Evolutionary conservation across 2,329 filamentous ascomycete species (phyloP).

Genomic region (Diplodia seriata): DNA sequence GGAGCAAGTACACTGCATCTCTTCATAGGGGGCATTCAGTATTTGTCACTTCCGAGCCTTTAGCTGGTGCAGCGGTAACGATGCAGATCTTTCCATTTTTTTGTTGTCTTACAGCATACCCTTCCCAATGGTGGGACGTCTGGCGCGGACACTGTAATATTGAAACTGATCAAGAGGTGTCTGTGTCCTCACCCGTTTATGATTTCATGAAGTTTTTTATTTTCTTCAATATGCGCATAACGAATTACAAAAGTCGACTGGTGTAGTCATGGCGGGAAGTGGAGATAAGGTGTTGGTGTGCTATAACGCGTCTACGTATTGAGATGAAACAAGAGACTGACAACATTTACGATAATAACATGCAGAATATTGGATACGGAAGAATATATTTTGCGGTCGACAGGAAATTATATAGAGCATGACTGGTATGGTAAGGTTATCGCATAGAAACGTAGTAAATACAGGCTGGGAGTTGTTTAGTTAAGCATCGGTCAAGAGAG

Average conservation of each 20-base stretch:
- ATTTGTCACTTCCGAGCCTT: not conserved
- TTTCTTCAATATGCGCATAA: not conserved
- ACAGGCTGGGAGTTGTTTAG: no score
- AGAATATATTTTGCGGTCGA: no score
- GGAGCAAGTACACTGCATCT: not conserved
- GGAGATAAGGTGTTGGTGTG: not conserved
- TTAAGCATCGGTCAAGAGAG: no score
- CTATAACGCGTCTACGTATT: not conserved
- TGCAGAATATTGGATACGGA: no score
- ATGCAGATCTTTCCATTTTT: not conserved
- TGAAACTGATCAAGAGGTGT: not conserved
- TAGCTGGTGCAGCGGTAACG: not conserved
- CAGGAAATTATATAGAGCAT: no score
- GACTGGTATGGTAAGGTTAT: no score
- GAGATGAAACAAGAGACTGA: not conserved
- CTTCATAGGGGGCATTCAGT: not conserved
- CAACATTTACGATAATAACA: no score
- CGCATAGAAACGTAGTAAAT: no score
- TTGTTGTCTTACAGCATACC: not conserved
- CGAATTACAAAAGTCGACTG: not conserved
- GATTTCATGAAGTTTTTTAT: not conserved
- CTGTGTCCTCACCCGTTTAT: not conserved
- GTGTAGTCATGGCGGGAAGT: not conserved
- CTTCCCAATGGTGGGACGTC: not conserved
- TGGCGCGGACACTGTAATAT: not conserved